Evolutionary conservation across 1,284 basidiomycete species (phyloP).

Genomic region (Marasmius sp.): DNA sequence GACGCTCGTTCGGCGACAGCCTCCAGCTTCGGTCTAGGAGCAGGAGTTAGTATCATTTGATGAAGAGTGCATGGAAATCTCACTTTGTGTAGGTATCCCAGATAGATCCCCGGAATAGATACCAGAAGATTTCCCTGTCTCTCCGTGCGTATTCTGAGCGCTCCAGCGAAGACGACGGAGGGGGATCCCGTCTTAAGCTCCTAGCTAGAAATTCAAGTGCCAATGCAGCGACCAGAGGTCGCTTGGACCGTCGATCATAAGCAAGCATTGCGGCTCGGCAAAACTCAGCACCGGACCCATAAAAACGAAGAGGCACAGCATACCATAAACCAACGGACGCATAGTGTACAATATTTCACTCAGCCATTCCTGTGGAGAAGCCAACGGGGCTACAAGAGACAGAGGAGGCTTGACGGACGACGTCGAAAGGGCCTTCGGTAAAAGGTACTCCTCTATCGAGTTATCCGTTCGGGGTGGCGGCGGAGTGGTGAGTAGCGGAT

Average conservation of each 20-base stretch:
- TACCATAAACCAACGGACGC: constrained; percentile 75
- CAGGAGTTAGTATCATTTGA: constrained; percentile 3
- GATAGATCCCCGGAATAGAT: constrained; percentile 84
- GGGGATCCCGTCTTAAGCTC: constrained; percentile 63
- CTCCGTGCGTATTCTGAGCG: constrained; percentile 79
- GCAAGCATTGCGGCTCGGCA: constrained; percentile 38
- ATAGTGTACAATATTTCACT: constrained; percentile 67
- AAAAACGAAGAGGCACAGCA: constrained; percentile 15
- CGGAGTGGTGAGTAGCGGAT: constrained; percentile 55
- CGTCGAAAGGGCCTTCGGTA: constrained; percentile 75
- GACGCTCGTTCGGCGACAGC: constrained; percentile 58
- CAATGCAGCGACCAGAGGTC: constrained; percentile 58
- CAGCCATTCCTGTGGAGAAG: constrained; percentile 69
- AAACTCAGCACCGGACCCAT: constrained; percentile 11
- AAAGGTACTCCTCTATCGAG: constrained; percentile 71
- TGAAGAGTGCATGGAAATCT: constrained; percentile 16
- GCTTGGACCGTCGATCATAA: constrained; percentile 38
- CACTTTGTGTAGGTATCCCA: constrained; percentile 87
- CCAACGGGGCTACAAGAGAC: constrained; percentile 58
- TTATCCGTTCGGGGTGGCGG: constrained; percentile 50
- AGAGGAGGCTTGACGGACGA: constrained; percentile 68
- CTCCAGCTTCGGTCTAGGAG: constrained; percentile 72
- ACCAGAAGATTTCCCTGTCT: constrained; percentile 82
- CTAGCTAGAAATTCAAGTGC: constrained; percentile 66
- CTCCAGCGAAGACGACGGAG: constrained; percentile 63